These are phyloP conservation scores for Hypoxylon sp. DNA, from an alignment of 2,329 filamentous ascomycete genomes.

Conservation along the genomic window DNA sequence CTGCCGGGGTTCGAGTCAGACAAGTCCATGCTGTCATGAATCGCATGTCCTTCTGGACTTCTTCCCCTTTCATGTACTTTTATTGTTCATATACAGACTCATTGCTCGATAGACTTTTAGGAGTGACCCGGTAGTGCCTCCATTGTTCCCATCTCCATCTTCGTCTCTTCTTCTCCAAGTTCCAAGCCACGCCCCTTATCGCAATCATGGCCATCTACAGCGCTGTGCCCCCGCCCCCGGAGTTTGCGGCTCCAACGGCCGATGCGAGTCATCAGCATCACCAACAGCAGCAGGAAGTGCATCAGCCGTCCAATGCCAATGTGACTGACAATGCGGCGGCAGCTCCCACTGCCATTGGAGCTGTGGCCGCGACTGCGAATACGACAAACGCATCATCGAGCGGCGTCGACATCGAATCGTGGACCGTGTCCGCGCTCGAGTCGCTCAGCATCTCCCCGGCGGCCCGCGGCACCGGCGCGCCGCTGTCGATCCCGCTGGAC, in stretches of 20 bases:
- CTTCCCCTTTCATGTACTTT: too few species aligned
- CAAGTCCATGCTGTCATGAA: conserved; percentile 18
- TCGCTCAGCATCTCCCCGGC: conserved; percentile 62
- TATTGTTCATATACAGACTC: too few species aligned
- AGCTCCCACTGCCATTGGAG: too few species aligned
- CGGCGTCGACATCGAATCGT: conserved; percentile 69
- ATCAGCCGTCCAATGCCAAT: conserved; percentile 32
- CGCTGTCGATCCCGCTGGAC: conserved; percentile 80
- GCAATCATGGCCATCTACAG: conserved; percentile 57
- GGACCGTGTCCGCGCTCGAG: conserved; percentile 67
- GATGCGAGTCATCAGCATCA: conserved; percentile 30
- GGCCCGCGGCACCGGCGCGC: conserved; percentile 66
- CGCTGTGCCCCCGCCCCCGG: conserved; percentile 60
- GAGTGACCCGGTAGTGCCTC: not conserved
- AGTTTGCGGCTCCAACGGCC: conserved; percentile 40
- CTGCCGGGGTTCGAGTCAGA: conserved; percentile 10
- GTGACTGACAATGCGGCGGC: conserved; percentile 36
- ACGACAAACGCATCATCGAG: conserved; percentile 41
- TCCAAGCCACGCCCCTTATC: conserved; percentile 9
- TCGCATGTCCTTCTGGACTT: conserved; percentile 7
- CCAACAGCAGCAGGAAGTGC: conserved; percentile 27
- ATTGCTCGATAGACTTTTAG: not conserved
- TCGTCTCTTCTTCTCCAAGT: not conserved
- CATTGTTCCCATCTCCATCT: not conserved
- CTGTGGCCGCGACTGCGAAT: conserved; percentile 34